phyloP scores from a whole-genome alignment of 2,329 filamentous ascomycete species.

The Aspergillus felis region DNA sequence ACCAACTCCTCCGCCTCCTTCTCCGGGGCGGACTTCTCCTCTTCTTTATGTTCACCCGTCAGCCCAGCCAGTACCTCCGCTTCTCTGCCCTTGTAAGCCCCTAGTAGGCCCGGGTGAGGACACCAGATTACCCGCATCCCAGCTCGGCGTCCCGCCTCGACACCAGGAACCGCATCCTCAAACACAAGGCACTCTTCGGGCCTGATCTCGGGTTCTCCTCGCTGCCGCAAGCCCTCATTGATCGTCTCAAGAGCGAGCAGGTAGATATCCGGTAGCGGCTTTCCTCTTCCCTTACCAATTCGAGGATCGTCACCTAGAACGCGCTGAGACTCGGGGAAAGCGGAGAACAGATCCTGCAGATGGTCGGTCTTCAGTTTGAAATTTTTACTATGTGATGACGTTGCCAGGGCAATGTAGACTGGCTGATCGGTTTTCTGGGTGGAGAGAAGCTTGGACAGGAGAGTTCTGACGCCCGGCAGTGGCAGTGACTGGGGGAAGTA shows the following conservation, averaged over 20 bases:
- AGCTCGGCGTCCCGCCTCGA: constrained; percentile 83
- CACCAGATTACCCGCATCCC: constrained; percentile 95
- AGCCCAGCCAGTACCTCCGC: constrained; percentile 76
- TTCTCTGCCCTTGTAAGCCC: constrained; percentile 73
- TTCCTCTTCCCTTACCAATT: constrained; percentile 75
- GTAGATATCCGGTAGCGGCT: constrained; percentile 94
- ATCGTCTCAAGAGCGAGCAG: constrained; percentile 78
- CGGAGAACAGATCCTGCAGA: constrained; percentile 48
- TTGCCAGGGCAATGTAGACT: constrained; percentile 82
- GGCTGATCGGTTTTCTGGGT: constrained; percentile 37
- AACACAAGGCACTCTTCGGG: constrained; percentile 94
- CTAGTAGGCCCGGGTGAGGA: constrained; percentile 73
- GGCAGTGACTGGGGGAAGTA: constrained; percentile 72
- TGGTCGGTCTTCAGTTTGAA: constrained; percentile 71
- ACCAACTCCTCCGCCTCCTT: constrained; percentile 39
- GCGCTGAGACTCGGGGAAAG: constrained; percentile 65
- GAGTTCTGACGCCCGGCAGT: constrained; percentile 69
- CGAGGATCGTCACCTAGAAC: constrained; percentile 83
- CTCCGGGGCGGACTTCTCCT: constrained; percentile 40
- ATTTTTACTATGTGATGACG: constrained; percentile 68
- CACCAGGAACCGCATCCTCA: constrained; percentile 89
- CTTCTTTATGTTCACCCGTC: constrained; percentile 65
- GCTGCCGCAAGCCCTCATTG: constrained; percentile 63
- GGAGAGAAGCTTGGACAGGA: constrained; percentile 51
- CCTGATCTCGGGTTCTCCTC: constrained; percentile 58